A percentile compares a stretch with the other conserved stretches of the same genome.
Conservation (phyloP, 306 rosid genomes). For the Cyclanthera cordifolia region DNA sequence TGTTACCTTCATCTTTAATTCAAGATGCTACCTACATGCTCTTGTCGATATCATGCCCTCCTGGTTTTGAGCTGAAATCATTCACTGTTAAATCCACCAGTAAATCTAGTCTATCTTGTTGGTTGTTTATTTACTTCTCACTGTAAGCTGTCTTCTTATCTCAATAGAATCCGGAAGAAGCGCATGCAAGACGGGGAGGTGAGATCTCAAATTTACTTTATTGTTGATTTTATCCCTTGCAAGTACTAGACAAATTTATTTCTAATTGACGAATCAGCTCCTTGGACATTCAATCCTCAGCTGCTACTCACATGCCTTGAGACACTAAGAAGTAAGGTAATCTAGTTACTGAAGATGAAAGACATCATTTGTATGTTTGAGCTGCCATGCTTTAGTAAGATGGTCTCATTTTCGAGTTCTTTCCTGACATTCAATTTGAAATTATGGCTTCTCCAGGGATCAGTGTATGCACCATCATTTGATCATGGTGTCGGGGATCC, state of each 20-base stretch:
- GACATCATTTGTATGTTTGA: slow-evolving; percentile 4
- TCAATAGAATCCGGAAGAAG: slow-evolving; percentile 76
- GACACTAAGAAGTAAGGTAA: slow-evolving; percentile 53
- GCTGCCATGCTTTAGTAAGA: neutral
- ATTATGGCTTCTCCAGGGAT: slow-evolving; percentile 53
- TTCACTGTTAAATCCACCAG: neutral
- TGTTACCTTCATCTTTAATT: neutral
- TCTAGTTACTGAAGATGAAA: slow-evolving; percentile 16
- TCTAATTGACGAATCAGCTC: slow-evolving; percentile 60
- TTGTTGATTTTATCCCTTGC: slow-evolving; percentile 22
- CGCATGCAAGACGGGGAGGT: slow-evolving; percentile 99
- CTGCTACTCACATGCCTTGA: slow-evolving; percentile 51
- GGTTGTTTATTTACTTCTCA: neutral
- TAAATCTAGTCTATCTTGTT: neutral
- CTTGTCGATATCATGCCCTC: neutral
- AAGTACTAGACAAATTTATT: slow-evolving; percentile 23
- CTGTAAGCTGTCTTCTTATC: slow-evolving; percentile 14
- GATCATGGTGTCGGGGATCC: slow-evolving; percentile 94
- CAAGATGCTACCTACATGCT: neutral
- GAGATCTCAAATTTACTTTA: slow-evolving; percentile 24
- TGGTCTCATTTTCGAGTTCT: neutral
- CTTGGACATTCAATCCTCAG: slow-evolving; percentile 87
- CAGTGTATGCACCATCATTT: slow-evolving; percentile 80
- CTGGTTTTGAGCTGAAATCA: neutral
- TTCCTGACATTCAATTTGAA: slow-evolving; percentile 24